Evolutionary conservation across 345 rosid genomes (phyloP).

Genomic region (Raphanus raphanistrum): DNA sequence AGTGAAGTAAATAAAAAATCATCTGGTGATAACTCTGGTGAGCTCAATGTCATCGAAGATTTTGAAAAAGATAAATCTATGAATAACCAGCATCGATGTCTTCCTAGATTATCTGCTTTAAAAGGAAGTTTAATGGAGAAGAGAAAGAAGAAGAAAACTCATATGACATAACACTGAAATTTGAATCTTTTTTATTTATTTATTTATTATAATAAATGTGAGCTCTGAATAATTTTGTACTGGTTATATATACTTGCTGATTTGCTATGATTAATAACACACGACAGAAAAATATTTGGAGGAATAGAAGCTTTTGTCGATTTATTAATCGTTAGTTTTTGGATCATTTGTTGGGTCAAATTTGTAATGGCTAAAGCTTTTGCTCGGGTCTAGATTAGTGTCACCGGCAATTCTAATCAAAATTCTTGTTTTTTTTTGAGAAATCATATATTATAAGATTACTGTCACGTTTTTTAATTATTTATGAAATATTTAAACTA

Average conservation of each 20-base stretch:
- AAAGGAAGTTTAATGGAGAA: constrained; percentile 54
- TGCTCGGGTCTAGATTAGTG: neutral
- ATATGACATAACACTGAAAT: constrained; percentile 24
- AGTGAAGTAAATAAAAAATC: constrained; percentile 32
- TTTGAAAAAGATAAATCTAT: constrained; percentile 37
- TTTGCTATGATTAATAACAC: neutral
- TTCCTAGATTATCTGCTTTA: constrained; percentile 61
- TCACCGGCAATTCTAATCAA: neutral
- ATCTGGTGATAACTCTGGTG: constrained; percentile 52
- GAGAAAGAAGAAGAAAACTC: constrained; percentile 64
- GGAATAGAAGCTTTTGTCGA: neutral
- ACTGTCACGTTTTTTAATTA: too few relatives aligned
- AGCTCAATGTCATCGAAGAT: constrained; percentile 53
- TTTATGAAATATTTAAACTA: too few relatives aligned
- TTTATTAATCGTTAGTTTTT: neutral
- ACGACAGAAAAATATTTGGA: neutral
- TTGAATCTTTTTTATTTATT: neutral
- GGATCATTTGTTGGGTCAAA: neutral
- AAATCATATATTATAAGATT: too few relatives aligned
- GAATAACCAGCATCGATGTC: constrained; percentile 52
- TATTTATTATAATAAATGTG: neutral
- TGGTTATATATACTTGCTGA: neutral
- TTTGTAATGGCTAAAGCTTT: neutral
- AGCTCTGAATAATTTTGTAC: neutral
- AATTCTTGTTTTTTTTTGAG: neutral